Evolutionary conservation across 225 moss, liverwort and hornwort species (phyloP).

Genomic region (Anthoceros angustus): DNA sequence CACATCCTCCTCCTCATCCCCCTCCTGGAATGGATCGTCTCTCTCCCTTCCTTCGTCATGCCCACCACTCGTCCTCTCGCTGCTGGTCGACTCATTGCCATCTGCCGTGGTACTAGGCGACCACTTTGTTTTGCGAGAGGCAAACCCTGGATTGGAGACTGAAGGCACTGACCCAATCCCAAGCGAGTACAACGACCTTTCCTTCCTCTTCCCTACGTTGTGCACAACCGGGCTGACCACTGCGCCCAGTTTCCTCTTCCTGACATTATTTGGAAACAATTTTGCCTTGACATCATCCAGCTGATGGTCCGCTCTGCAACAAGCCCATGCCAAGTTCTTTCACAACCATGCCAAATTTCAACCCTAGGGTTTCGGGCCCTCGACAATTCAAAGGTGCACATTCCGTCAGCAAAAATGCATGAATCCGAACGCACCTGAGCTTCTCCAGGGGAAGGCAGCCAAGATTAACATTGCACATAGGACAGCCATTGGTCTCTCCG

Average conservation of each 20-base stretch:
- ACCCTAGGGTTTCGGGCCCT: not conserved
- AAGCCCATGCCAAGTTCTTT: not conserved
- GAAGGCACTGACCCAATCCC: slow-evolving; percentile 63
- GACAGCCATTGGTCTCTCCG: slow-evolving; percentile 84
- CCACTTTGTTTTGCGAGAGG: slow-evolving; percentile 57
- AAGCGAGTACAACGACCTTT: slow-evolving; percentile 86
- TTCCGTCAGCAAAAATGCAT: too few relatives aligned
- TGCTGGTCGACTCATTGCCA: slow-evolving; percentile 48
- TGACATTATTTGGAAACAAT: slow-evolving; percentile 45
- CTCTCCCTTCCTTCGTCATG: slow-evolving; percentile 5
- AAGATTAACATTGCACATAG: slow-evolving; percentile 79
- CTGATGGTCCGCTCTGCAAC: slow-evolving; percentile 64
- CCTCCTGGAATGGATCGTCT: not conserved
- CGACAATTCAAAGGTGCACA: not conserved
- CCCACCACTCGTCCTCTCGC: slow-evolving; percentile 21
- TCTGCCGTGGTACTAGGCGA: slow-evolving; percentile 27
- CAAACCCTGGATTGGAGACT: slow-evolving; percentile 62
- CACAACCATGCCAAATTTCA: not conserved
- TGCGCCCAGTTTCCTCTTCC: slow-evolving; percentile 61
- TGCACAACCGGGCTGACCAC: slow-evolving; percentile 39
- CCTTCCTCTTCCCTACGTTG: slow-evolving; percentile 46
- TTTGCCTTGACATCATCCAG: slow-evolving; percentile 80
- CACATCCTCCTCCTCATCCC: slow-evolving; percentile 12
- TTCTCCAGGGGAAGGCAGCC: slow-evolving; percentile 90
- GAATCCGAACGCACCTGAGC: slow-evolving; percentile 27